Evolutionary conservation across 768 basidiomycete genomes (phyloP), one percentile per base, ranked within the genome.

Genomic region (Podaxis pistillaris): DNA sequence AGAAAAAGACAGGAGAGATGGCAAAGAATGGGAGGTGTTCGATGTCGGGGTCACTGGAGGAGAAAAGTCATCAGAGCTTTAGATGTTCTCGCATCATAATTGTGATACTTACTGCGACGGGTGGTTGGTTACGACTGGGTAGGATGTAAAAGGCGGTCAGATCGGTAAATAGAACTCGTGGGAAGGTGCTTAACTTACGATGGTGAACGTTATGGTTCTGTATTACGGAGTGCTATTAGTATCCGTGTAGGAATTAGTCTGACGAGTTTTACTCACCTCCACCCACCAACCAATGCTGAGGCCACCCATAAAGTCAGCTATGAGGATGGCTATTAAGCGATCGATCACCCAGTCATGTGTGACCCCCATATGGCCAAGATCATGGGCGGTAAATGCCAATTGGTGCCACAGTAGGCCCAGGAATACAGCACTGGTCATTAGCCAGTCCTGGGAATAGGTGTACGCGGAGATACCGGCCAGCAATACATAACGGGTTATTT

Each of bases 271-370:
- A 86, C 94, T 78, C 68, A 96, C 95, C 73, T 95, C 85, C 44
- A 94, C 92, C 96, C 96, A 99, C 97, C 97, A 99, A 44, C 95
- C 93, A 24, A 97, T 82, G 71, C 95, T 97, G 58, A 99, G 78
- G 4, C 97, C 97, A 26, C 97, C 97, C 52, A 95, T 79, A 69
- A 89, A 93, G 72, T 94, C 85, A 0, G 96, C 92, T 50, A 98
- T 78, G 36, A 88, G 71, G 41, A 89, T 96, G 12, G 86, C 90
- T 38, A 96, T 75, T 40, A 94, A 69, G 36, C 95, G 85, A 73
- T 99, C 96, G 50, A 79, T 75, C 15, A 81, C 74, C 90, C 94
- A 96, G 69, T 89, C 77, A 63, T 96, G 94, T 5, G 94, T 96
- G 63, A 98, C 89, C 37, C 94, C 94, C 76, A 91, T 86, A 76